A percentile compares a stretch with the other conserved stretches of the same genome.
Conservation (phyloP, 176 grass and related monocot genomes). For the Phoenix dactylifera region DNA sequence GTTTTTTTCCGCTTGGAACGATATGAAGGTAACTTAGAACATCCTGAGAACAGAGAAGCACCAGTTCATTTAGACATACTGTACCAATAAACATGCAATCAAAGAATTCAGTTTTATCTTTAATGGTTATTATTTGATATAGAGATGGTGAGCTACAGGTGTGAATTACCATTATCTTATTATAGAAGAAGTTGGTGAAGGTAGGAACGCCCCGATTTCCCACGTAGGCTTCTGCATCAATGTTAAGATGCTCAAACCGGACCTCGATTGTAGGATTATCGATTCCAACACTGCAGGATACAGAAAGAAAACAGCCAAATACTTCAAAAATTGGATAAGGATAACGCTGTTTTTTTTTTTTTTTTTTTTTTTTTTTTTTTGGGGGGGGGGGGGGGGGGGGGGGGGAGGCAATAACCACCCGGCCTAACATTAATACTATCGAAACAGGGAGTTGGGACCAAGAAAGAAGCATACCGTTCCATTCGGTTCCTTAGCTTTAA, state of each 20-base stretch:
- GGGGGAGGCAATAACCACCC: too few relatives aligned
- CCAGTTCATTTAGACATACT: too few relatives aligned
- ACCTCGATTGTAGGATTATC: slow-evolving; percentile 61
- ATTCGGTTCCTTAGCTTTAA: slow-evolving; percentile 52
- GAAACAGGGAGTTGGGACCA: too few relatives aligned
- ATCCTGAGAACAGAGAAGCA: not conserved
- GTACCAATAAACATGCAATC: too few relatives aligned
- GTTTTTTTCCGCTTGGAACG: slow-evolving; percentile 20
- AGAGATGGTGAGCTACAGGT: too few relatives aligned
- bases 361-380: too few relatives aligned
- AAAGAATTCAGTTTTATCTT: too few relatives aligned
- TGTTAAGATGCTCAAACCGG: slow-evolving; percentile 44
- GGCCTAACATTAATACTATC: too few relatives aligned
- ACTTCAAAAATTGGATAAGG: too few relatives aligned
- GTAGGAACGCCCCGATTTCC: slow-evolving; percentile 63
- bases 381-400: too few relatives aligned
- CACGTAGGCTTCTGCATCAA: slow-evolving; percentile 48
- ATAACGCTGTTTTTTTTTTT: too few relatives aligned
- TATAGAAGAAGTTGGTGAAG: slow-evolving; percentile 41
- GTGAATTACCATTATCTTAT: slow-evolving; percentile 41
- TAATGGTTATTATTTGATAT: too few relatives aligned
- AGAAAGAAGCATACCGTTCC: slow-evolving; percentile 27
- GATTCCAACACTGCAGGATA: slow-evolving; percentile 42
- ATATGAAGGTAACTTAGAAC: slow-evolving; percentile 3
- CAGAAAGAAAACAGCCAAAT: not conserved